A percentile compares a stretch with the other conserved stretches of the same genome.
Evolutionary conservation across 352 stramenopile species (phyloP).

Genomic region (Globisporangium cystogenes): DNA sequence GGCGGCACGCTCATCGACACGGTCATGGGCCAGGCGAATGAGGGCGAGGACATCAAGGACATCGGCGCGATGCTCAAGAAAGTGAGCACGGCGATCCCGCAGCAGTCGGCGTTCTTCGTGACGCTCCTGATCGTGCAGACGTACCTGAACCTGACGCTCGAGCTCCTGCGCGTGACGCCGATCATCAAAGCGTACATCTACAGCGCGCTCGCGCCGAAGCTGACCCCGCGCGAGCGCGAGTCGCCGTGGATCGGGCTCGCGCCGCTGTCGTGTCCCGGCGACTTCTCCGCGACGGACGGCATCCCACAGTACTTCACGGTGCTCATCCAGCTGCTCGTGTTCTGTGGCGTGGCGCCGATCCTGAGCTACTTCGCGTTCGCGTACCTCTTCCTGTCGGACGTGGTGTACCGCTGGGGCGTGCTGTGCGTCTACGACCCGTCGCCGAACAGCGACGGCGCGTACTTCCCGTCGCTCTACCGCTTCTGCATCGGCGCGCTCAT

Average conservation of each 20-base stretch:
- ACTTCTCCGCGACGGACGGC: conserved; percentile 51
- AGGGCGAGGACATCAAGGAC: conserved; percentile 35
- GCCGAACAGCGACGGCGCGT: conserved; percentile 55
- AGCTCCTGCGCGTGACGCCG: conserved; percentile 66
- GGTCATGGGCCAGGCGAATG: conserved; percentile 38
- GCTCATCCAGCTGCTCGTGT: conserved; percentile 72
- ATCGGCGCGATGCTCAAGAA: conserved; percentile 38
- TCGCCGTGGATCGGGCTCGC: conserved; percentile 66
- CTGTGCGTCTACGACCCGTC: conserved; percentile 73
- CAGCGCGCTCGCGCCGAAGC: conserved; percentile 62
- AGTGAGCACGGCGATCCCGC: conserved; percentile 56
- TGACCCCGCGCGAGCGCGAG: conserved; percentile 68
- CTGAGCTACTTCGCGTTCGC: conserved; percentile 69
- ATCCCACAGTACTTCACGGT: conserved; percentile 70
- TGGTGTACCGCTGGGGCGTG: conserved; percentile 69
- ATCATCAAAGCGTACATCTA: conserved; percentile 80
- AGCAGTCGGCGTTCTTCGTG: conserved; percentile 81
- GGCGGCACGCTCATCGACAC: conserved; percentile 72
- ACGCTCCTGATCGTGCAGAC: conserved; percentile 77
- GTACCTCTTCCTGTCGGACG: conserved; percentile 69
- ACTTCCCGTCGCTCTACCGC: conserved; percentile 77
- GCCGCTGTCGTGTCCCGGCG: conserved; percentile 47
- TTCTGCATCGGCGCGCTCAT: conserved; percentile 75
- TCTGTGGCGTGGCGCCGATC: conserved; percentile 69
- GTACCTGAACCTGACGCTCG: conserved; percentile 55